Evolutionary conservation across 2,329 filamentous ascomycete species (phyloP).

Genomic region (Diaporthe caulivora): DNA sequence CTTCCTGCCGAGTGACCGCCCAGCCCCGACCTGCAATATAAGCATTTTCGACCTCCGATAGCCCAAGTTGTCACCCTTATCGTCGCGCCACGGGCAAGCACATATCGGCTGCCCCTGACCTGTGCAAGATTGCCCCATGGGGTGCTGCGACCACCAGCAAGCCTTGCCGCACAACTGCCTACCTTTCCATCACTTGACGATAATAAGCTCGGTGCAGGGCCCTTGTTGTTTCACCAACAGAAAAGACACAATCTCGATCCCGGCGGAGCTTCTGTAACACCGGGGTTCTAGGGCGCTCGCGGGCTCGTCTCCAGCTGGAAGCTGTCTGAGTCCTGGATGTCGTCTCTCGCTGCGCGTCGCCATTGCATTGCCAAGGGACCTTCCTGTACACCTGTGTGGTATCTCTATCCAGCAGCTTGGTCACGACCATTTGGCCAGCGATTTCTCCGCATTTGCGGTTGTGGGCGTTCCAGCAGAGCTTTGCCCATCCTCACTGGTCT

Average conservation of each 20-base stretch:
- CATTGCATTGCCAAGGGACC: slow-evolving; percentile 17
- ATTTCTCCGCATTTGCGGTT: not conserved
- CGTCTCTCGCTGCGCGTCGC: slow-evolving; percentile 25
- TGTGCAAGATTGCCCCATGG: not conserved
- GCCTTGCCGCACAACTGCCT: not conserved
- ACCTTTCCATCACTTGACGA: not conserved
- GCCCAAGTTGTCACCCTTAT: not conserved
- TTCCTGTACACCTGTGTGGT: slow-evolving; percentile 22
- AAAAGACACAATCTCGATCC: slow-evolving; percentile 30
- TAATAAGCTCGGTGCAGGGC: slow-evolving; percentile 2
- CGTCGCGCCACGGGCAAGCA: slow-evolving; percentile 22
- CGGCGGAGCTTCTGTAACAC: slow-evolving; percentile 22
- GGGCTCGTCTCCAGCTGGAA: slow-evolving; percentile 2
- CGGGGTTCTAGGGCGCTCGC: not conserved
- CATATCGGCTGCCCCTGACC: slow-evolving; percentile 15
- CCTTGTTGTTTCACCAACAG: slow-evolving; percentile 11
- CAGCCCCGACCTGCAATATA: slow-evolving; percentile 16
- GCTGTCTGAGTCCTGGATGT: slow-evolving; percentile 29
- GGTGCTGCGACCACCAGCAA: too few relatives aligned
- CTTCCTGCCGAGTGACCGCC: slow-evolving; percentile 44
- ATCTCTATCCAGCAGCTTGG: slow-evolving; percentile 29
- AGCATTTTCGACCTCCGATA: slow-evolving; percentile 20
- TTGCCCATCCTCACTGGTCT: not conserved
- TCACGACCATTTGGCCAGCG: slow-evolving; percentile 8
- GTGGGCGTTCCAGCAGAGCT: not conserved